Percentiles rank a stretch among this genome's conserved stretches.
Evolutionary conservation across 2,329 filamentous ascomycete species (phyloP).

Genomic region (Aspergillus sp.): DNA sequence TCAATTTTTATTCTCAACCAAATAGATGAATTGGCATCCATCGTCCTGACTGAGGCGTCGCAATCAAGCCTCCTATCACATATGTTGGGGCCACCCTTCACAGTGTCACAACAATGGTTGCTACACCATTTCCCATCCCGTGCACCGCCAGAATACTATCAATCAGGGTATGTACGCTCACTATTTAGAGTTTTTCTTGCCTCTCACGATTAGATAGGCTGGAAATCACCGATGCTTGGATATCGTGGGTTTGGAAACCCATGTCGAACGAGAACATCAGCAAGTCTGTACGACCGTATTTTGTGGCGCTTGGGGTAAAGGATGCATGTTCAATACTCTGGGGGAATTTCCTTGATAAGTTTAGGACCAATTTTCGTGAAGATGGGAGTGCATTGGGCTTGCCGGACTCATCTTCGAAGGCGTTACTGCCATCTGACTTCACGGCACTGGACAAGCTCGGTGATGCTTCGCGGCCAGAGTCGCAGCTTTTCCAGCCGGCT

Average conservation of each 20-base stretch:
- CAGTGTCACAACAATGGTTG: slow-evolving; percentile 57
- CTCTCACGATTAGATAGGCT: slow-evolving; percentile 24
- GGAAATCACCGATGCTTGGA: slow-evolving; percentile 25
- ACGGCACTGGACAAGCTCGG: slow-evolving; percentile 18
- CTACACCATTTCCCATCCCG: slow-evolving; percentile 60
- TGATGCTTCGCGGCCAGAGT: slow-evolving; percentile 18
- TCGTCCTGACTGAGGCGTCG: slow-evolving; percentile 46
- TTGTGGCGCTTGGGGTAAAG: slow-evolving; percentile 32
- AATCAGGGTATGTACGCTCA: slow-evolving; percentile 55
- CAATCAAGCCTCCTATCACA: slow-evolving; percentile 45
- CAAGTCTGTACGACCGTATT: slow-evolving; percentile 31
- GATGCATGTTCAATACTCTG: slow-evolving; percentile 35
- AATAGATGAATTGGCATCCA: slow-evolving; percentile 48
- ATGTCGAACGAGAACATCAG: slow-evolving; percentile 29
- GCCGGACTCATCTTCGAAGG: slow-evolving; percentile 15
- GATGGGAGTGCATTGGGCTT: slow-evolving; percentile 15
- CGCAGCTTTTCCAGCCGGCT: slow-evolving; percentile 17
- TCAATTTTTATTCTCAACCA: slow-evolving; percentile 10
- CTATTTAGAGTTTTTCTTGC: neutral
- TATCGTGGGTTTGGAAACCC: slow-evolving; percentile 28
- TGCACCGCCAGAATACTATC: slow-evolving; percentile 60
- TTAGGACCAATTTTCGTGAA: slow-evolving; percentile 17
- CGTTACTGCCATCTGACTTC: slow-evolving; percentile 14
- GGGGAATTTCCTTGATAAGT: slow-evolving; percentile 27
- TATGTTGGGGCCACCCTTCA: slow-evolving; percentile 51